Conservation (phyloP, 371 early-diverging fungal species). For the Phascolomyces articulosus region DNA sequence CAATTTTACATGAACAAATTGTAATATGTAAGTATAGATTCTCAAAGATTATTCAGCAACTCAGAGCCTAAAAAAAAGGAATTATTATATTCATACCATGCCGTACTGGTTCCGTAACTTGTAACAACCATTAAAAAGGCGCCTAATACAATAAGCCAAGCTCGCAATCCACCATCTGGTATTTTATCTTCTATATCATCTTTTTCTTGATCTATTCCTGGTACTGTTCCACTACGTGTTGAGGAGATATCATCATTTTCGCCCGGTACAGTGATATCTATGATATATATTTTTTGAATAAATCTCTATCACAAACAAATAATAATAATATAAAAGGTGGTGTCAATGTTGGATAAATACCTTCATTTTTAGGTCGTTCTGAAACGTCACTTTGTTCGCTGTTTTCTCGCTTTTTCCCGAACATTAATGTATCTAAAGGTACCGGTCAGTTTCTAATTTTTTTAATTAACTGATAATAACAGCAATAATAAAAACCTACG, state of each 20-base stretch:
- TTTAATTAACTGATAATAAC: too few species aligned
- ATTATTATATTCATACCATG: constrained; percentile 27
- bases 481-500: too few species aligned
- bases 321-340: too few species aligned
- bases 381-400: too few species aligned
- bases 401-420: too few species aligned
- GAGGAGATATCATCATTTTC: background rate
- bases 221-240: background rate
- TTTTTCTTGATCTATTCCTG: background rate
- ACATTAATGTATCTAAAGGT: too few species aligned
- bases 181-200: constrained; percentile 5
- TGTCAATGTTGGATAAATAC: background rate
- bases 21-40: too few species aligned
- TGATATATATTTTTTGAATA: too few species aligned
- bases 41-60: too few species aligned
- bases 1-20: background rate
- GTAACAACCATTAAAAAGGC: constrained; percentile 58
- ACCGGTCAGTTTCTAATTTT: too few species aligned
- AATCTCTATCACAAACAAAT: too few species aligned
- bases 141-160: constrained; percentile 61
- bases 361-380: background rate
- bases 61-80: too few species aligned
- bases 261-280: background rate
- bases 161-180: constrained; percentile 52
- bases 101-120: constrained; percentile 44